Base-by-base conservation (phyloP, 768 basidiomycete species). In the Mycena filopes region DNA sequence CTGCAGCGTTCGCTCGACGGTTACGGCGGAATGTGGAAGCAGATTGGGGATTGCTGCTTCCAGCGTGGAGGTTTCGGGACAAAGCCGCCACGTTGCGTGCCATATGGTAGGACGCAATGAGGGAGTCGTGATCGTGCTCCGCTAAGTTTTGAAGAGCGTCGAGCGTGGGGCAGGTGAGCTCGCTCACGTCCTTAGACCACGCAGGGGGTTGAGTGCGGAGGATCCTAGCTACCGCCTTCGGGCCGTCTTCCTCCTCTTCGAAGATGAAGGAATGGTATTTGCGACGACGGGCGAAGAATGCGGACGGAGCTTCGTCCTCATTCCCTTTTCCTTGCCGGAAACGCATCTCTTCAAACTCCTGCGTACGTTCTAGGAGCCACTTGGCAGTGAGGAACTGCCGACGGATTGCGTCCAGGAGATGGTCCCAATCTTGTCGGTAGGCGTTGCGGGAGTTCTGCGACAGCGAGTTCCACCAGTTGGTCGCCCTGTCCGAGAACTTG, bases 231-330 rank as follows among this genome's bases (percentile, higher is more conserved):
- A 65, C 56, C 1, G 55, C 55, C 6, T 16, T 20, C 5, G 56
- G 45, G 1, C 48, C 55, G 20, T 49, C 47, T n/a, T n/a, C n/a
- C n/a, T n/a, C n/a, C n/a, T n/a, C n/a, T n/a, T n/a, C n/a, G n/a
- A 33, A 33, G 2, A 63, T 21, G 62, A 63, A 63, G 41, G 36
- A 29, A 8, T 48, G 46, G 31, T n/a, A 40, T 13, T 48, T 4
- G 23, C 43, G n/a, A 25, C 62, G 55, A 0, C 62, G 31, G 38
- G 50, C 55, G 36, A 50, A 56, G 55, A 65, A 65, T 15, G 58
- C 48, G 2, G 58, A 1, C 2, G 63, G 63, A 1, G 50, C 56
- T 31, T 65, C 63, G 3, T 20, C 6, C 28, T 43, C 41, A 18
- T 43, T 48, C 12, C 63, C 55, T 23, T 29, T 31, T n/a, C n/a